Evolutionary conservation across 1,284 basidiomycete genomes (phyloP), one percentile per base, ranked within the genome.

Genomic region (Lentinula novae-zelandiae): DNA sequence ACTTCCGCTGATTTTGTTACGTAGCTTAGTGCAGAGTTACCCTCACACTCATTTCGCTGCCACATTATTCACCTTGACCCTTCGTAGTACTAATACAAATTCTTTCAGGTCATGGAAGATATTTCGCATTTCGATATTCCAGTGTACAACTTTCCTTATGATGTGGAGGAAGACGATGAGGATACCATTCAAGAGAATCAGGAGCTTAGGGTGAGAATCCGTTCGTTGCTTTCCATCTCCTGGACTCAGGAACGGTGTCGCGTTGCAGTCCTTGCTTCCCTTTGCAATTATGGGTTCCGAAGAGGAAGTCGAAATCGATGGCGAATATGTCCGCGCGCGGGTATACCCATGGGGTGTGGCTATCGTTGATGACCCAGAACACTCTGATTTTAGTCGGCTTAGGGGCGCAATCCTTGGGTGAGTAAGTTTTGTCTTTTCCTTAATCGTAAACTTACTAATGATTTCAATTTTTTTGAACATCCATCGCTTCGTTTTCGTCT

Each of bases 101-200:
- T 46, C 40, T 63, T 8, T 61, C 67, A 95, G 92, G 89, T 98
- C 69, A 97, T 97, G 93, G 96, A 98, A 77, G 96, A 99, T 71
- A 98, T 99, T 67, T 93, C 96, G 72, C 84, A 96, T 81, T 96
- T 98, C 73, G 87, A 90, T 64, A 98, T 99, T 66, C 95, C 96
- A 3, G 90, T 99, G 54, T 99, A 98, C 83, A 98, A 98, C 81
- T 98, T 98, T 85, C 96, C 96, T 0, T 98, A 96, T 72, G 96
- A 98, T 68, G 87, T 93, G 17, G 96, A 98, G 73, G 96, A 98
- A 77, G 93, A 99, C 68, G 97, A 99, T 70, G 95, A 98, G 73
- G 96, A 98, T 63, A 98, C 96, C 4, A 93, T 99, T 67, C 85
- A 90, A 66, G 96, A 98, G 76, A 99, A 98, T 77, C 88, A 87